phyloP scores from a whole-genome alignment of 2,329 filamentous ascomycete species.

The Colletotrichum zoysiae region DNA sequence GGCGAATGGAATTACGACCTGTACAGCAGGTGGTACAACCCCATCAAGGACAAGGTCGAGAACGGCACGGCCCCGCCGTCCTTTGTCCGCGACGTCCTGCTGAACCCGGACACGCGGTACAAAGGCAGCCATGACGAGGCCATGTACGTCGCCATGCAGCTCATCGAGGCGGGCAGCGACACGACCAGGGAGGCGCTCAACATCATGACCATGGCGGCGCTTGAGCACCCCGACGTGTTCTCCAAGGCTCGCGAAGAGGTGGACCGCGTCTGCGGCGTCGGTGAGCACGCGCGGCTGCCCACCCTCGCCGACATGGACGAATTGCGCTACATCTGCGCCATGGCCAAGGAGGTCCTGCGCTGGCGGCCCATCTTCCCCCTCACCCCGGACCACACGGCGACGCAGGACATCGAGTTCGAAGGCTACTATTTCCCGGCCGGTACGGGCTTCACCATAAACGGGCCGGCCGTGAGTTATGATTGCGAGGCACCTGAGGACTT shows the following conservation, averaged over 20 bases:
- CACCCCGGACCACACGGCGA: constrained; percentile 53
- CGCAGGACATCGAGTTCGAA: constrained; percentile 54
- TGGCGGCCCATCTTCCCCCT: constrained; percentile 58
- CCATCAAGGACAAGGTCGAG: constrained; percentile 44
- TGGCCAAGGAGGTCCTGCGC: constrained; percentile 57
- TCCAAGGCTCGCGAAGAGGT: constrained; percentile 56
- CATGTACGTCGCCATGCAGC: constrained; percentile 54
- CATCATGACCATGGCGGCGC: constrained; percentile 48
- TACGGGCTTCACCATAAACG: constrained; percentile 56
- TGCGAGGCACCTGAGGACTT: constrained; percentile 49
- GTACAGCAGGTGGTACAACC: constrained; percentile 52
- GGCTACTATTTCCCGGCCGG: constrained; percentile 59
- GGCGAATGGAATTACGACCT: constrained; percentile 51
- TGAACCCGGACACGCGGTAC: constrained; percentile 46
- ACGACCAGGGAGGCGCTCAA: constrained; percentile 56
- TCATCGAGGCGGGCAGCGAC: constrained; percentile 58
- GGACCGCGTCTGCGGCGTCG: constrained; percentile 55
- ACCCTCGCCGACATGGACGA: constrained; percentile 54
- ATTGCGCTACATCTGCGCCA: constrained; percentile 54
- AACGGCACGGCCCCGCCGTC: constrained; percentile 50
- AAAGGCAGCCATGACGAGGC: constrained; percentile 50
- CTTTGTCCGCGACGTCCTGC: constrained; percentile 51
- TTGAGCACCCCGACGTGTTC: constrained; percentile 51
- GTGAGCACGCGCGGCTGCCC: constrained; percentile 53
- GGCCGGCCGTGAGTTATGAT: constrained; percentile 52